phyloP scores from a whole-genome alignment of 2,329 filamentous ascomycete genomes.

The Talaromyces piceae region DNA sequence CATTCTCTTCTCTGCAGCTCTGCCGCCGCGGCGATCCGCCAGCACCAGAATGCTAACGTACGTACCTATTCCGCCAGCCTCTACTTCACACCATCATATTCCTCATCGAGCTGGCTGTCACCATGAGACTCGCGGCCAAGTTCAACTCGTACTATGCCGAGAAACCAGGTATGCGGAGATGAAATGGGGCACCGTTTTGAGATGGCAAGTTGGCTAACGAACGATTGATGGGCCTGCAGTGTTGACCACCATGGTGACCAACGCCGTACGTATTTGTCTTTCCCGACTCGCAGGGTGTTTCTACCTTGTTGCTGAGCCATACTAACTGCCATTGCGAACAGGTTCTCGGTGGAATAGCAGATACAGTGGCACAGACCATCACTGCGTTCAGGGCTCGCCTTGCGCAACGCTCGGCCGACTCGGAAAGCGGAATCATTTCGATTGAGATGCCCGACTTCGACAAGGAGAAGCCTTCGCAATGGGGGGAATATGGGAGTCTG shows the following conservation, averaged over 20 bases:
- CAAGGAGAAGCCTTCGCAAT: constrained; percentile 63
- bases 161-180: constrained; percentile 59
- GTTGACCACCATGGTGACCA: constrained; percentile 98
- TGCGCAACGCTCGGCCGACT: constrained; percentile 49
- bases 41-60: too few relatives aligned
- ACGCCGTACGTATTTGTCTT: constrained; percentile 56
- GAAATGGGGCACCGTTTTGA: background rate
- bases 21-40: too few relatives aligned
- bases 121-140: constrained; percentile 71
- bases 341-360: constrained; percentile 87
- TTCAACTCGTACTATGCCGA: constrained; percentile 94
- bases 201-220: constrained; percentile 1
- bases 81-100: constrained; percentile 79
- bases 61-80: constrained; percentile 54
- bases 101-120: constrained; percentile 78
- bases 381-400: constrained; percentile 63
- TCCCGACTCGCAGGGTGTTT: background rate
- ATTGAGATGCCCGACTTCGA: constrained; percentile 88
- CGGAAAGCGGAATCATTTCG: constrained; percentile 61
- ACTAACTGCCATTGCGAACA: constrained; percentile 21
- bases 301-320: too few relatives aligned
- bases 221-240: constrained; percentile 45
- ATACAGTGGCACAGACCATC: constrained; percentile 90
- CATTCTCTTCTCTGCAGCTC: background rate
- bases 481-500: constrained; percentile 58